Base-by-base conservation (phyloP, 768 basidiomycete genomes). In the Favolaschia claudopus region DNA sequence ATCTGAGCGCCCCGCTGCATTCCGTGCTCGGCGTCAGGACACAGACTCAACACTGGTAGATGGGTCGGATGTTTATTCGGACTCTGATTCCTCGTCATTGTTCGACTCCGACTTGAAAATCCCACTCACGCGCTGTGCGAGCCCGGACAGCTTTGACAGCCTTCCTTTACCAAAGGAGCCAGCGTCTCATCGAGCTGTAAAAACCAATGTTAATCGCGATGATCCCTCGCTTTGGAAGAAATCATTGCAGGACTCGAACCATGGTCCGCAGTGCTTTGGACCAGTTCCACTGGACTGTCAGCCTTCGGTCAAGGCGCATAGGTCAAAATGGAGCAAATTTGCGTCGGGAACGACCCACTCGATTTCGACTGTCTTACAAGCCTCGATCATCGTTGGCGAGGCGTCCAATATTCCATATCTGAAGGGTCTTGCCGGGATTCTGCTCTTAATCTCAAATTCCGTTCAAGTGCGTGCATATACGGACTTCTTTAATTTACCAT, bases 391-490 rank as follows among this genome's bases (percentile, higher is more conserved):
- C 4, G 44, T 66, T 1, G 64, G 64, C 24, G 64, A 66, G 32
- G 60, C 64, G 2, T 47, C 57, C 12, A 62, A 66, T 40, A 54
- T 66, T 25, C 58, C 64, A 5, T 66, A 63, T 38, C 45, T 66
- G 25, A 66, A 66, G 32, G 64, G 64, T 42, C 43, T 66, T 19
- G 64, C 64, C 13, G 64, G 64, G 13, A 62, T 66, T 15, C 56
- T 66, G 20, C 37, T 66, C 5, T 25, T 59, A 7, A 36, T 66
- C 25, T 62, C 58, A 31, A 62, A 59, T 12, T 42, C 64, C 9
- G 61, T 66, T 27, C 61, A 66, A 38, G 63, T 60, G 39, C 39
- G 58, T 56, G n/a, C n/a, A 17, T 4, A 17, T 9, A 2, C 22
- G 7, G 22, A 27, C 22, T 1, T 51, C 13, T 7, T 15, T 28